These are phyloP conservation scores for Exophiala lecanii-corni DNA, from an alignment of 2,329 filamentous ascomycete genomes.

Conservation along the genomic window DNA sequence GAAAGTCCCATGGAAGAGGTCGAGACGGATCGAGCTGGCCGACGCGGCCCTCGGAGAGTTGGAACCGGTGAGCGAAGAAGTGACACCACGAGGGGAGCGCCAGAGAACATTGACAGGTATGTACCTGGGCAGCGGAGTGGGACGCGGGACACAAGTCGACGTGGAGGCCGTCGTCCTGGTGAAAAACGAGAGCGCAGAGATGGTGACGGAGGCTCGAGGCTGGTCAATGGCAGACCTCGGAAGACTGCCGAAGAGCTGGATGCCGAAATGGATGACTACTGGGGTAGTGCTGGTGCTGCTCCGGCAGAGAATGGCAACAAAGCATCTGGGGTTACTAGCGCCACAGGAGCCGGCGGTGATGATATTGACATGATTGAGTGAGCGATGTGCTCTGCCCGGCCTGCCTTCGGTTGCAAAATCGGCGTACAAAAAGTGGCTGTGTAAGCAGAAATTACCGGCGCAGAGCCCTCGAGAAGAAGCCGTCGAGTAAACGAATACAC, in stretches of 20 bases:
- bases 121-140: slow-evolving; percentile 56
- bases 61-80: slow-evolving; percentile 48
- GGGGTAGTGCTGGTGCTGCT: slow-evolving; percentile 49
- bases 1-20: slow-evolving; percentile 38
- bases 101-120: slow-evolving; percentile 73
- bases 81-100: slow-evolving; percentile 51
- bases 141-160: slow-evolving; percentile 37
- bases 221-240: slow-evolving; percentile 58
- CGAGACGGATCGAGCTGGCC: slow-evolving; percentile 32
- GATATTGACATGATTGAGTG: slow-evolving; percentile 70
- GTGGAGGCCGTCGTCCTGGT: slow-evolving; percentile 44
- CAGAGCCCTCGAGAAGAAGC: too few relatives aligned
- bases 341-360: slow-evolving; percentile 38
- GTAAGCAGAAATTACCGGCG: too few relatives aligned
- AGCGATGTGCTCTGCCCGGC: too few relatives aligned
- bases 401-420: too few relatives aligned
- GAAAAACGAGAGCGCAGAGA: slow-evolving; percentile 34
- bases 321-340: slow-evolving; percentile 31
- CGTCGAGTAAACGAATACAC: too few relatives aligned
- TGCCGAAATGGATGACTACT: slow-evolving; percentile 96
- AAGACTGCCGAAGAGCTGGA: slow-evolving; percentile 92
- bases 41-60: slow-evolving; percentile 35
- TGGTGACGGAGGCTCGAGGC: slow-evolving; percentile 34
- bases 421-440: not conserved
- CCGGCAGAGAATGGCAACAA: slow-evolving; percentile 29